These are phyloP conservation scores for Penicillium paxilli DNA, from an alignment of 495 filamentous ascomycete genomes.

Conservation along the genomic window DNA sequence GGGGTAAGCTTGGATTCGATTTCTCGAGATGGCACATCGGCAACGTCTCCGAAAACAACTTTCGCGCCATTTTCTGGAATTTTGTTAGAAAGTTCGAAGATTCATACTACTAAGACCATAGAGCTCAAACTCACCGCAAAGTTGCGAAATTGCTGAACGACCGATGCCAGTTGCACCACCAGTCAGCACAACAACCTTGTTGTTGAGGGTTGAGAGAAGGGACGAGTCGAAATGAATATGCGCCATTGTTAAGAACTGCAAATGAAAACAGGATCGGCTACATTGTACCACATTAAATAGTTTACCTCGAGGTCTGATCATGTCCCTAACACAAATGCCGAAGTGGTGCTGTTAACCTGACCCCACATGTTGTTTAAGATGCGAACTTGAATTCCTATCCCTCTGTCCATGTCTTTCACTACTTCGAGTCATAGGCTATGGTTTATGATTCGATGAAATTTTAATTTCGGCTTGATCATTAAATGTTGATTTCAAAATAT, in stretches of 20 bases:
- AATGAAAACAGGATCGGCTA: background rate
- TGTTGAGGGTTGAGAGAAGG: conserved; percentile 18
- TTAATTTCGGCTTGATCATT: too few relatives aligned
- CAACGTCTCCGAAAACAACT: conserved; percentile 37
- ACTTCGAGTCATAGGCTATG: too few relatives aligned
- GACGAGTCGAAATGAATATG: conserved; percentile 12
- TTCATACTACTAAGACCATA: too few relatives aligned
- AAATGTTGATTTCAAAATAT: too few relatives aligned
- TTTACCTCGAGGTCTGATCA: background rate
- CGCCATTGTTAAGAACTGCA: conserved; percentile 5
- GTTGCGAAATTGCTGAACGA: conserved; percentile 26
- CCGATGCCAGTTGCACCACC: conserved; percentile 42
- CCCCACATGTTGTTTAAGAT: background rate
- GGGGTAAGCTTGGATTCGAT: conserved; percentile 20
- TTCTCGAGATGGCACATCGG: conserved; percentile 17
- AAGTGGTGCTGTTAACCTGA: background rate
- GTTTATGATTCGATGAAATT: too few relatives aligned
- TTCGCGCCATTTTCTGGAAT: conserved; percentile 31
- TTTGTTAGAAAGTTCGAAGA: background rate
- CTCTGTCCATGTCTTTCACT: too few relatives aligned
- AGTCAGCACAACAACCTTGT: conserved; percentile 37
- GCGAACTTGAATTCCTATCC: too few relatives aligned
- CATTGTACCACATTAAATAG: background rate
- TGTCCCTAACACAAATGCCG: background rate
- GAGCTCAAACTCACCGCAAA: conserved; percentile 28